phyloP scores from a whole-genome alignment of 495 filamentous ascomycete species.

The Podospora comata region DNA sequence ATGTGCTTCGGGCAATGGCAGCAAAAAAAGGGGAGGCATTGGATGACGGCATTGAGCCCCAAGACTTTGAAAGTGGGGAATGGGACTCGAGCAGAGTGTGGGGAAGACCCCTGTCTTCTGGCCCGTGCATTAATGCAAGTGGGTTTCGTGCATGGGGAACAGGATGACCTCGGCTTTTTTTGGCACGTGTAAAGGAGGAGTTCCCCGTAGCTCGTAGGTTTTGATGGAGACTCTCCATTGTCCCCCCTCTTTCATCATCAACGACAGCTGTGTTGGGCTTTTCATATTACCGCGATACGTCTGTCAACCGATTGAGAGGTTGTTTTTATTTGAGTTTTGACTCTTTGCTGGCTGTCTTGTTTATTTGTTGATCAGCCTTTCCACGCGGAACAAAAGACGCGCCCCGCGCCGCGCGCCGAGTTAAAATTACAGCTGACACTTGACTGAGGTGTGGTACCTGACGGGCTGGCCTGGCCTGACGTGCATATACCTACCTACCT shows the following conservation, averaged over 20 bases:
- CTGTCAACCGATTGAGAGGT: background rate
- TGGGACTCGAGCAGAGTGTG: background rate
- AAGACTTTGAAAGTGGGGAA: background rate
- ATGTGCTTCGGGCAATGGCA: background rate
- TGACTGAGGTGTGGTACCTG: background rate
- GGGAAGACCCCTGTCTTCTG: background rate
- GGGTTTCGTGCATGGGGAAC: background rate
- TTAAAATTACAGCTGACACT: background rate
- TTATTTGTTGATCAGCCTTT: background rate
- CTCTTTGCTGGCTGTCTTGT: background rate
- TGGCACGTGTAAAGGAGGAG: constrained; percentile 1
- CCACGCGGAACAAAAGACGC: background rate
- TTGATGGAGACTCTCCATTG: background rate
- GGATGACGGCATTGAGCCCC: constrained; percentile 1
- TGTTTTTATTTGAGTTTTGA: background rate
- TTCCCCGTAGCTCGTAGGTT: background rate
- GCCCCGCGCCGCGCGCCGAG: background rate
- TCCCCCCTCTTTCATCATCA: background rate
- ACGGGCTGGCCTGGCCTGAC: background rate
- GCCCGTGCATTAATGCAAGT: background rate
- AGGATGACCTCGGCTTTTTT: constrained; percentile 1
- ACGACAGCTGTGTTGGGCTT: background rate
- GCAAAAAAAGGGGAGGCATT: background rate
- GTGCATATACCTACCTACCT: background rate
- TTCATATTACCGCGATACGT: background rate